Evolutionary conservation across 2,329 filamentous ascomycete species (phyloP).

Genomic region (Fusarium sacchari): DNA sequence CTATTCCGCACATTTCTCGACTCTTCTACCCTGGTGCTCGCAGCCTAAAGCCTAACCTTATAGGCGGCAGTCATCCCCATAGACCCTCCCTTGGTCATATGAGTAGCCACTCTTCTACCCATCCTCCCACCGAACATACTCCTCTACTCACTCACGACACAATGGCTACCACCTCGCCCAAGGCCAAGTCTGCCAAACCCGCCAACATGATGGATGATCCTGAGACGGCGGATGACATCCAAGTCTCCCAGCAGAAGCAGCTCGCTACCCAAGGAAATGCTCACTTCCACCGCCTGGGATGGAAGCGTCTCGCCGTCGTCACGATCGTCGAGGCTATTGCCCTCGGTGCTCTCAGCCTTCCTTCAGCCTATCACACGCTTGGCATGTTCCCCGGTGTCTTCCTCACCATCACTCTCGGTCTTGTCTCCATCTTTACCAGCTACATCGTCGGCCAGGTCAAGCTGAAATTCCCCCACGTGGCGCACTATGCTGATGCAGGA

Average conservation of each 20-base stretch:
- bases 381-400: constrained; percentile 62
- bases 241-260: constrained; percentile 34
- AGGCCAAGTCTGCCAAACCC: constrained; percentile 6
- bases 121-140: constrained; percentile 10
- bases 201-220: constrained; percentile 30
- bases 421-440: constrained; percentile 59
- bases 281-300: constrained; percentile 33
- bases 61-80: too few relatives aligned
- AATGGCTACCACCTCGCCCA: constrained; percentile 13
- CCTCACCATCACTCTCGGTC: constrained; percentile 53
- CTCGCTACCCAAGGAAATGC: constrained; percentile 32
- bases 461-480: constrained; percentile 64
- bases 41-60: too few relatives aligned
- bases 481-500: constrained; percentile 50
- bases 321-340: constrained; percentile 35
- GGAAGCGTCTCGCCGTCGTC: constrained; percentile 36
- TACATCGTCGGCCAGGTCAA: constrained; percentile 60
- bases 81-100: constrained; percentile 4
- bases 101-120: constrained; percentile 5
- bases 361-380: constrained; percentile 61
- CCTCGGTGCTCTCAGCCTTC: constrained; percentile 52
- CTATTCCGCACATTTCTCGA: not conserved
- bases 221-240: constrained; percentile 18
- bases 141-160: constrained; percentile 5
- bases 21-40: not conserved